phyloP scores from a whole-genome alignment of 2,329 filamentous ascomycete species.

The Epichloe typhina region DNA sequence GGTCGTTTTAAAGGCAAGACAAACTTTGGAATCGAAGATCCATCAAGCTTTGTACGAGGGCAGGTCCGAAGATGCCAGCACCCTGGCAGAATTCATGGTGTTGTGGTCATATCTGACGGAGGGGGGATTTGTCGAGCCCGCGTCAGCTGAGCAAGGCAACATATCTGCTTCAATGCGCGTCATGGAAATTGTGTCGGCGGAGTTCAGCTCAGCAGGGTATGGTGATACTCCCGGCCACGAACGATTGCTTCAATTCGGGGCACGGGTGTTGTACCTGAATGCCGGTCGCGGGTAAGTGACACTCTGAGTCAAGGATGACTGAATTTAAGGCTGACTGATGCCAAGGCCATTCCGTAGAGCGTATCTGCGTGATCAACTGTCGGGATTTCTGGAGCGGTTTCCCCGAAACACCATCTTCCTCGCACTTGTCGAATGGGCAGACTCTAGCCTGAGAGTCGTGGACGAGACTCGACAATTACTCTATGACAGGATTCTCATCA shows the following conservation, averaged over 20 bases:
- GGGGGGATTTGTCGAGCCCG: slow-evolving; percentile 26
- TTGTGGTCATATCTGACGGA: slow-evolving; percentile 54
- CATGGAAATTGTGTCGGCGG: slow-evolving; percentile 28
- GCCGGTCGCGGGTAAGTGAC: slow-evolving; percentile 38
- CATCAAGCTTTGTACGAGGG: slow-evolving; percentile 42
- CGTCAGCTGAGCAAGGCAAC: slow-evolving; percentile 37
- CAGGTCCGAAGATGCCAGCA: slow-evolving; percentile 32
- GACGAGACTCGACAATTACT: slow-evolving; percentile 63
- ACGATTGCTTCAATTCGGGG: slow-evolving; percentile 53
- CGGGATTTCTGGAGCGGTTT: slow-evolving; percentile 47
- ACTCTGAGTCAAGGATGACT: not conserved
- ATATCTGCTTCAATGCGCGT: slow-evolving; percentile 35
- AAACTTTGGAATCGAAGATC: slow-evolving; percentile 38
- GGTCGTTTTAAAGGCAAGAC: slow-evolving; percentile 37
- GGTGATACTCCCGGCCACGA: slow-evolving; percentile 36
- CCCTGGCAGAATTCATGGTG: slow-evolving; percentile 47
- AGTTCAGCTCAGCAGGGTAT: slow-evolving; percentile 26
- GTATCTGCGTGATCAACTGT: slow-evolving; percentile 49
- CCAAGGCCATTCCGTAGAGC: slow-evolving; percentile 52
- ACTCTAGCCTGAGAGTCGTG: slow-evolving; percentile 57
- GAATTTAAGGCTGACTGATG: not conserved
- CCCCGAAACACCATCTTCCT: slow-evolving; percentile 64
- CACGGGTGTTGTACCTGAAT: slow-evolving; percentile 54
- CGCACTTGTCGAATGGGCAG: slow-evolving; percentile 58
- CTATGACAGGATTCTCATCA: slow-evolving; percentile 33